Percentiles rank a stretch among this genome's conserved stretches.
These are phyloP conservation scores for Nicotiana attenuata DNA, from an alignment of 257 asterid species.

Conservation along the genomic window DNA sequence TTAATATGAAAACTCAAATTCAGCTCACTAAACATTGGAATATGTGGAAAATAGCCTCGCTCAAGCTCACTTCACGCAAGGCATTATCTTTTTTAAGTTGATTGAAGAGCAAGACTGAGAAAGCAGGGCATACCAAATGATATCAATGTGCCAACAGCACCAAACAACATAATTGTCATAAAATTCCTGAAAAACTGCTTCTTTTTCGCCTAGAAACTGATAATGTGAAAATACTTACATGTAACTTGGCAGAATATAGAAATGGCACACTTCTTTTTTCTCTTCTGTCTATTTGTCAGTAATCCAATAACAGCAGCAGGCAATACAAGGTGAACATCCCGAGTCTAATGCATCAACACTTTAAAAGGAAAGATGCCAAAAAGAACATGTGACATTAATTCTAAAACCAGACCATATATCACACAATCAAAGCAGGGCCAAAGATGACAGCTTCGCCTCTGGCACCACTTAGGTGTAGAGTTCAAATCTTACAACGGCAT, in stretches of 20 bases:
- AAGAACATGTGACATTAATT: too few species aligned
- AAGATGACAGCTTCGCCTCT: too few species aligned
- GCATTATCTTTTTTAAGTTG: background rate
- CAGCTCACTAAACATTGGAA: too few species aligned
- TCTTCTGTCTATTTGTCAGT: background rate
- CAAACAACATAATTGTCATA: conserved; percentile 53
- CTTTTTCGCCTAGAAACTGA: conserved; percentile 79
- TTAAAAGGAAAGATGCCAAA: background rate
- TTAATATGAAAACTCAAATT: too few species aligned
- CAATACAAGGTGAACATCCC: background rate
- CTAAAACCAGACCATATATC: too few species aligned
- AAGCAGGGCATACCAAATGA: conserved; percentile 45
- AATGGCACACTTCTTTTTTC: background rate
- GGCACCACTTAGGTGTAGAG: too few species aligned
- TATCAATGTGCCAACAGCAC: conserved; percentile 67
- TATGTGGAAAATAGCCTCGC: too few species aligned
- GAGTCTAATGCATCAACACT: background rate
- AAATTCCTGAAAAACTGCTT: conserved; percentile 67
- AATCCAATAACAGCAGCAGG: background rate
- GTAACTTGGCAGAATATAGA: background rate
- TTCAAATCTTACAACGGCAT: too few species aligned
- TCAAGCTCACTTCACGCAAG: too few species aligned
- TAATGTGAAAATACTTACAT: background rate
- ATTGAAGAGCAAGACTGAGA: background rate
- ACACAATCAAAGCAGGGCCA: too few species aligned